phyloP scores from a whole-genome alignment of 2,329 filamentous ascomycete species.

The Clarireedia monteithiana region DNA sequence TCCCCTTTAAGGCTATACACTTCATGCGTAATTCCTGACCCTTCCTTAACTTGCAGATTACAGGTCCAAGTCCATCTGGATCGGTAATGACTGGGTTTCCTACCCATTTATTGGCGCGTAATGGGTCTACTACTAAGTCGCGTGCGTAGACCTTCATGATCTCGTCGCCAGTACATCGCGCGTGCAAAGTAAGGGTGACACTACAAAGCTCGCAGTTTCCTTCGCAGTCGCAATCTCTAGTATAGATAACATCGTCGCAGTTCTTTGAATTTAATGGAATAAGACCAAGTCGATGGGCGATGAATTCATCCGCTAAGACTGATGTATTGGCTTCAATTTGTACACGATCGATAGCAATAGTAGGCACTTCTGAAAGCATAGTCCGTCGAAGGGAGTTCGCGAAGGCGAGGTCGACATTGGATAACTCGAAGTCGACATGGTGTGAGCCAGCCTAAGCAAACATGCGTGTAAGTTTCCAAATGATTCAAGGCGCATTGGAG shows the following conservation, averaged over 20 bases:
- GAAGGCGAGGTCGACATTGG: slow-evolving; percentile 80
- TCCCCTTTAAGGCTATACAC: slow-evolving; percentile 96
- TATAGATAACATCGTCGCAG: slow-evolving; percentile 75
- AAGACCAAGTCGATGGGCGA: slow-evolving; percentile 84
- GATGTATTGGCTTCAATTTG: slow-evolving; percentile 90
- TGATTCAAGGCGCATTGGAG: neutral
- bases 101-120: slow-evolving; percentile 64
- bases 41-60: slow-evolving; percentile 85
- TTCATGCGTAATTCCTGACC: slow-evolving; percentile 85
- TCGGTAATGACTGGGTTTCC: slow-evolving; percentile 81
- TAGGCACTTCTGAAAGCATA: slow-evolving; percentile 90
- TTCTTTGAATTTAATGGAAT: slow-evolving; percentile 81
- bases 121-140: slow-evolving; percentile 68
- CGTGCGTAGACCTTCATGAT: slow-evolving; percentile 92
- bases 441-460: slow-evolving; percentile 60
- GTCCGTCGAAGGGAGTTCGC: slow-evolving; percentile 88
- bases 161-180: slow-evolving; percentile 75
- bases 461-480: slow-evolving; percentile 18
- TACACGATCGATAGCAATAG: slow-evolving; percentile 88
- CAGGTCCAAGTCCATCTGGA: slow-evolving; percentile 67
- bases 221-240: slow-evolving; percentile 93
- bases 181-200: slow-evolving; percentile 76
- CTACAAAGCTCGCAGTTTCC: slow-evolving; percentile 90
- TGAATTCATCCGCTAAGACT: slow-evolving; percentile 93
- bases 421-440: slow-evolving; percentile 86